These are phyloP conservation scores for Rhodotorula paludigena DNA, from an alignment of 768 basidiomycete species.

Conservation along the genomic window DNA sequence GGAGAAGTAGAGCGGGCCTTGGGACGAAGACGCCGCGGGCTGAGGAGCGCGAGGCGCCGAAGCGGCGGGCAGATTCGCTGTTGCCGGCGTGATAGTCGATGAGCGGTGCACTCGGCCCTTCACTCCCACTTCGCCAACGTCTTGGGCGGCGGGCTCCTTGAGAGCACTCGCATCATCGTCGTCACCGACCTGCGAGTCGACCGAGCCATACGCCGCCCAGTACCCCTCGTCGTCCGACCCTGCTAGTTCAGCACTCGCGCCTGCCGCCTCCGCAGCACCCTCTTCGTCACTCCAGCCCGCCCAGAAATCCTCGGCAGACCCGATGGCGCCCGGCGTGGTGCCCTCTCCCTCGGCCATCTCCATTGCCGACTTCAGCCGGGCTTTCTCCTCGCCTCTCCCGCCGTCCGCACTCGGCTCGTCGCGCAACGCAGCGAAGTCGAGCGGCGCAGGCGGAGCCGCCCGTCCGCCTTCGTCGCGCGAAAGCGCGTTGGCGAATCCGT, in stretches of 20 bases:
- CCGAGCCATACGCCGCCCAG: slow-evolving; percentile 12
- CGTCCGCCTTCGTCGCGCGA: background rate
- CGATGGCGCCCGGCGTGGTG: slow-evolving; percentile 18
- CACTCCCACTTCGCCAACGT: background rate
- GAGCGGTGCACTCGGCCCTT: background rate
- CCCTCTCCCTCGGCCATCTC: slow-evolving; percentile 27
- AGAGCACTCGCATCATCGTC: background rate
- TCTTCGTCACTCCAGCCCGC: slow-evolving; percentile 23
- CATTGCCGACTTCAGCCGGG: background rate
- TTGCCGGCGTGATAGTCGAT: background rate
- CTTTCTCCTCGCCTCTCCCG: background rate
- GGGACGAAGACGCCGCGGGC: background rate
- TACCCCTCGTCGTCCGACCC: slow-evolving; percentile 18
- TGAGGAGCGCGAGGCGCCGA: background rate
- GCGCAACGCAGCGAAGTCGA: slow-evolving; percentile 1
- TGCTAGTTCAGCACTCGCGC: background rate
- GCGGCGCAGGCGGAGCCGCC: background rate
- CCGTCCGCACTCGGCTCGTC: background rate
- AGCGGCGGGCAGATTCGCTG: background rate
- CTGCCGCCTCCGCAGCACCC: background rate
- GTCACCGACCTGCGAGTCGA: slow-evolving; percentile 1
- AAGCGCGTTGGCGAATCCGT: background rate
- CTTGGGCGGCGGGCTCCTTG: background rate
- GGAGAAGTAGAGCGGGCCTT: background rate
- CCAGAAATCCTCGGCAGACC: slow-evolving; percentile 22